Evolutionary conservation across 176 grass and related monocot species (phyloP).

Genomic region (Musa acuminata): DNA sequence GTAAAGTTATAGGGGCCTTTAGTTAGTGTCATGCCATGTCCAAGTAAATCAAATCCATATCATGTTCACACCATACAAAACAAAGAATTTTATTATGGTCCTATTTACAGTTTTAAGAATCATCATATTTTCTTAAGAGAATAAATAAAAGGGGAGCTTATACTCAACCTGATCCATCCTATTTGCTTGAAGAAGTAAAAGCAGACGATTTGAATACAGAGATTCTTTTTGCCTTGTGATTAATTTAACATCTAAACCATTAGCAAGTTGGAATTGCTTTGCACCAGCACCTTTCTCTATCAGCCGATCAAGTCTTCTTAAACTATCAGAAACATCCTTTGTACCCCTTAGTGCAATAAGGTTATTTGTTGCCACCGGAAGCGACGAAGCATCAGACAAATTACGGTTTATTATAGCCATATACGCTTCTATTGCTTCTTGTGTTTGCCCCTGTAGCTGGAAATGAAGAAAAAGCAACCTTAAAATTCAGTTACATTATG

Average conservation of each 20-base stretch:
- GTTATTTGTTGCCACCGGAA: constrained; percentile 74
- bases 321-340: constrained; percentile 67
- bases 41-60: not conserved
- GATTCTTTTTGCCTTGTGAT: constrained; percentile 66
- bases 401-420: constrained; percentile 40
- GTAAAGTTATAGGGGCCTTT: not conserved
- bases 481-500: constrained; percentile 9
- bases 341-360: constrained; percentile 69
- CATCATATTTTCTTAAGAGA: not conserved
- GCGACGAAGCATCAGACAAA: constrained; percentile 47
- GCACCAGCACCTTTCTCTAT: constrained; percentile 48
- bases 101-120: not conserved
- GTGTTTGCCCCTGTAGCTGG: constrained; percentile 69
- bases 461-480: constrained; percentile 27
- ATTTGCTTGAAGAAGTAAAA: constrained; percentile 79
- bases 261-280: constrained; percentile 55
- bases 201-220: constrained; percentile 57
- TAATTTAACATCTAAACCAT: constrained; percentile 66
- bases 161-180: constrained; percentile 66
- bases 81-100: not conserved
- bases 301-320: constrained; percentile 65
- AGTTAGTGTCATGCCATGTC: not conserved
- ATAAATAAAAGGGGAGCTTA: not conserved
- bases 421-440: constrained; percentile 77
- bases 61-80: not conserved